phyloP scores from a whole-genome alignment of 1,139 yeast species.

The Keqinozyma sinolaborantium region DNA sequence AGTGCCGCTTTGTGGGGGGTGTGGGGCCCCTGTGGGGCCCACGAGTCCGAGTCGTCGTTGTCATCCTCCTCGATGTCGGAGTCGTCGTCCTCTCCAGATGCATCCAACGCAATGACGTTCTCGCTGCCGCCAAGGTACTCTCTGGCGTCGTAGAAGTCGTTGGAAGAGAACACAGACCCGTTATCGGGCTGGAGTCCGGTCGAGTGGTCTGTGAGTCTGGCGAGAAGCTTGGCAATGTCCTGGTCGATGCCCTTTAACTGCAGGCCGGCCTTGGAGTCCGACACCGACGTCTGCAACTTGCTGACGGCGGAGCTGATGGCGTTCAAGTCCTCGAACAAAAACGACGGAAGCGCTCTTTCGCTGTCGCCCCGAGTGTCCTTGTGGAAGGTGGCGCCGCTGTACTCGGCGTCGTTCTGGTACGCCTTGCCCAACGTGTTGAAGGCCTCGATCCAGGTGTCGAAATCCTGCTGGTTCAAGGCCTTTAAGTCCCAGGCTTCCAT shows the following conservation, averaged over 20 bases:
- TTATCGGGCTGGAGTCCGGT: slow-evolving; percentile 16
- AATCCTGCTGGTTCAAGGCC: slow-evolving; percentile 62
- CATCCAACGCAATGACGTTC: slow-evolving; percentile 35
- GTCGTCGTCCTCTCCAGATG: slow-evolving; percentile 17
- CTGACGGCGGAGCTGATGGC: slow-evolving; percentile 20
- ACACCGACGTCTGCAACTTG: slow-evolving; percentile 15
- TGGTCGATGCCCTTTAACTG: slow-evolving; percentile 8
- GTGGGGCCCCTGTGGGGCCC: slow-evolving; percentile 18
- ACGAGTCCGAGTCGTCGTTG: slow-evolving; percentile 5
- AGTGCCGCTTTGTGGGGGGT: slow-evolving; percentile 87
- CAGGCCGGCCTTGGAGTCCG: slow-evolving; percentile 9
- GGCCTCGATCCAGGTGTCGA: slow-evolving; percentile 81
- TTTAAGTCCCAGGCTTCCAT: slow-evolving; percentile 92
- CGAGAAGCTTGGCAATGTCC: slow-evolving; percentile 8
- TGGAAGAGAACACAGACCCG: slow-evolving; percentile 25
- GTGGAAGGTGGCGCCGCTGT: slow-evolving; percentile 6
- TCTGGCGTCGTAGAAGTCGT: slow-evolving; percentile 66
- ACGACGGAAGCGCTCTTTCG: slow-evolving; percentile 6
- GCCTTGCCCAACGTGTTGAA: slow-evolving; percentile 47
- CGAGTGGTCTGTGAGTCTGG: slow-evolving; percentile 4
- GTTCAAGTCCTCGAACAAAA: slow-evolving; percentile 11
- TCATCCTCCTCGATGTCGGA: slow-evolving; percentile 8
- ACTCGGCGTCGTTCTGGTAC: slow-evolving; percentile 9
- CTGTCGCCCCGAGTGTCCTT: slow-evolving; percentile 12
- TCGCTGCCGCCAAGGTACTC: slow-evolving; percentile 44